phyloP scores from a whole-genome alignment of 2,329 filamentous ascomycete genomes.

The Sphaerulina musiva region DNA sequence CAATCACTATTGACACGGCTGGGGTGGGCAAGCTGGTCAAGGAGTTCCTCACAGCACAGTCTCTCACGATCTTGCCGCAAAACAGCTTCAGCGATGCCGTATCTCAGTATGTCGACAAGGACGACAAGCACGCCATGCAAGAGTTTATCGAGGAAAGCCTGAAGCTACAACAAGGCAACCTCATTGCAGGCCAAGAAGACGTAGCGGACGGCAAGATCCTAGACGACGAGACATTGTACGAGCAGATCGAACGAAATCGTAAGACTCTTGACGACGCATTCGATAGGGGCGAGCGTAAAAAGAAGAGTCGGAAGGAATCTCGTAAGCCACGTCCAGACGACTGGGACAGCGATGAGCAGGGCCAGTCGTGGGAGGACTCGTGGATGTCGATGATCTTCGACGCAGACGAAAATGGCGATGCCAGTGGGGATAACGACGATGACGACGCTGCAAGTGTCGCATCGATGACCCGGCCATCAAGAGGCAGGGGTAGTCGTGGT shows the following conservation, averaged over 20 bases:
- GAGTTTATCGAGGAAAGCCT: constrained; percentile 43
- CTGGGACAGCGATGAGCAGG: constrained; percentile 89
- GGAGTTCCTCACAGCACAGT: constrained; percentile 80
- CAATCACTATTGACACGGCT: constrained; percentile 56
- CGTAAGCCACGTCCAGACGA: constrained; percentile 62
- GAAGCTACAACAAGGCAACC: constrained; percentile 39
- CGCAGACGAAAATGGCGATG: constrained; percentile 42
- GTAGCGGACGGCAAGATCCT: constrained; percentile 63
- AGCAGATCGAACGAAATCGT: constrained; percentile 51
- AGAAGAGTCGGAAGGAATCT: constrained; percentile 39
- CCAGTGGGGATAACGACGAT: constrained; percentile 35
- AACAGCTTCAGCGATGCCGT: constrained; percentile 91
- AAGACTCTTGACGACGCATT: constrained; percentile 63
- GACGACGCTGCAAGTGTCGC: constrained; percentile 32
- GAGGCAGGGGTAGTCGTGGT: constrained; percentile 45
- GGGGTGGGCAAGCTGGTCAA: constrained; percentile 84
- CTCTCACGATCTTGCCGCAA: constrained; percentile 85
- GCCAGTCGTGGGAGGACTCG: constrained; percentile 69
- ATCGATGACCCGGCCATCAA: constrained; percentile 16
- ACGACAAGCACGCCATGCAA: constrained; percentile 83
- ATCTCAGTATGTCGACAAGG: constrained; percentile 85
- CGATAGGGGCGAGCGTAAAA: constrained; percentile 56
- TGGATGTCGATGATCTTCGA: constrained; percentile 50
- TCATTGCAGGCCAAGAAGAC: constrained; percentile 54
- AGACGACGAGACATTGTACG: constrained; percentile 52